phyloP scores from a whole-genome alignment of 2,329 filamentous ascomycete genomes.

The Juglanconis juglandina region DNA sequence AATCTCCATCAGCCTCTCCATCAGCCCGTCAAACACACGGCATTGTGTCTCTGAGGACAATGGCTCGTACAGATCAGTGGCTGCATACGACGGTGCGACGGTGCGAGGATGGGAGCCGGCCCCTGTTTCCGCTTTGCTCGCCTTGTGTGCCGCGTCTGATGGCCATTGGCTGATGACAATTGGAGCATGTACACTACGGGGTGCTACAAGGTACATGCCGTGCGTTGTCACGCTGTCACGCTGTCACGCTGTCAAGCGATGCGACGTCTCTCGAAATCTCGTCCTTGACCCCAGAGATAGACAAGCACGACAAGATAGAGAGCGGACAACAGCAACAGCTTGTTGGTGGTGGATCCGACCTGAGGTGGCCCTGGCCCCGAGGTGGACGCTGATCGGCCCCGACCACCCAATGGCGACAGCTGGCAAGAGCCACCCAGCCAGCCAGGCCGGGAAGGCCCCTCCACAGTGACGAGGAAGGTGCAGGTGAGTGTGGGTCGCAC shows the following conservation, averaged over 20 bases:
- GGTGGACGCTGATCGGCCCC: not conserved
- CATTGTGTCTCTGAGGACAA: not conserved
- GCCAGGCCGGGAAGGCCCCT: not conserved
- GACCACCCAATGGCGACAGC: not conserved
- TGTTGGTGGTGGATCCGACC: not conserved
- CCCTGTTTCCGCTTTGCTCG: not conserved
- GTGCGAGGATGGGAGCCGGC: not conserved
- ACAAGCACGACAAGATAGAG: too few species aligned
- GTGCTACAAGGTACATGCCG: too few species aligned
- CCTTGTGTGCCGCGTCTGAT: not conserved
- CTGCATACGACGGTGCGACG: not conserved
- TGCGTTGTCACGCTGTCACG: not conserved
- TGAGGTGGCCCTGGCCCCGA: too few species aligned
- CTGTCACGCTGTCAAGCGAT: too few species aligned
- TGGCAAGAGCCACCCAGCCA: not conserved
- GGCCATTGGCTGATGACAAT: not conserved
- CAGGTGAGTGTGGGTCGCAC: not conserved
- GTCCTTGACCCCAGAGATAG: too few species aligned
- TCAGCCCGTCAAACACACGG: not conserved
- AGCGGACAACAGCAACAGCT: not conserved
- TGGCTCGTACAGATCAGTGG: not conserved
- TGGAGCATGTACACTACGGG: too few species aligned
- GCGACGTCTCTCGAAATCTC: too few species aligned
- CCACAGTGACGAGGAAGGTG: not conserved
- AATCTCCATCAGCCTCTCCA: too few species aligned